A percentile compares a stretch with the other conserved stretches of the same genome.
These are phyloP conservation scores for Thalassiosira mediterranea DNA, from an alignment of 352 stramenopile species.

Conservation along the genomic window DNA sequence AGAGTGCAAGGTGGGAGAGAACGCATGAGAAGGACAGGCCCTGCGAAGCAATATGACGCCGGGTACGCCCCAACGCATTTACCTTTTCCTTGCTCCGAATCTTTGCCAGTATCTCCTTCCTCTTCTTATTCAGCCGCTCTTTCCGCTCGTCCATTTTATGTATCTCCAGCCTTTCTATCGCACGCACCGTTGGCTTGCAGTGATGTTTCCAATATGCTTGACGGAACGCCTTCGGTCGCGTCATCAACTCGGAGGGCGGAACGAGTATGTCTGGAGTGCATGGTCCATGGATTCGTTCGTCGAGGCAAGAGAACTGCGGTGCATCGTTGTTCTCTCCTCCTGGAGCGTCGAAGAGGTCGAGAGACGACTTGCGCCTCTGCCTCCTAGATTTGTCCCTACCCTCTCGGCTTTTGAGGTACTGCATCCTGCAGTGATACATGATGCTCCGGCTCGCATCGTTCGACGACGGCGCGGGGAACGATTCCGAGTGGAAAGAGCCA, in stretches of 20 bases:
- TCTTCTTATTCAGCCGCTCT: slow-evolving; percentile 24
- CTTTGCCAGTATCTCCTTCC: slow-evolving; percentile 36
- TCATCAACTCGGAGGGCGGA: slow-evolving; percentile 41
- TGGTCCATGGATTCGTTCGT: slow-evolving; percentile 22
- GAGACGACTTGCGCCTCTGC: slow-evolving; percentile 16
- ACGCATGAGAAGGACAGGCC: no score
- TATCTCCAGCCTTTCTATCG: slow-evolving; percentile 25
- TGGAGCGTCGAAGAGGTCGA: slow-evolving; percentile 10
- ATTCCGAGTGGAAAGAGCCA: no score
- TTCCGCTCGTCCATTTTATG: slow-evolving; percentile 16
- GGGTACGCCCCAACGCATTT: no score
- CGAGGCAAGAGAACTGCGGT: slow-evolving; percentile 23
- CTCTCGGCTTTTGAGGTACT: slow-evolving; percentile 38
- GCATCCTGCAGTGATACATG: slow-evolving; percentile 39
- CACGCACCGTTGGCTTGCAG: slow-evolving; percentile 14
- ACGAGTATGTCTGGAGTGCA: slow-evolving; percentile 33
- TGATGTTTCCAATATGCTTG: slow-evolving; percentile 50
- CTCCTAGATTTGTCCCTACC: slow-evolving; percentile 8
- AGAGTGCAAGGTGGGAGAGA: no score
- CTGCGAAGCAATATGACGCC: no score
- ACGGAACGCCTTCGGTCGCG: slow-evolving; percentile 31
- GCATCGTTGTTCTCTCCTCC: slow-evolving; percentile 4
- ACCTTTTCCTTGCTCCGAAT: slow-evolving; percentile 11
- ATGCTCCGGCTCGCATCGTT: slow-evolving; percentile 11
- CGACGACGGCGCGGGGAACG: no score